phyloP scores from a whole-genome alignment of 345 rosid species.

The Hypericum perforatum region DNA sequence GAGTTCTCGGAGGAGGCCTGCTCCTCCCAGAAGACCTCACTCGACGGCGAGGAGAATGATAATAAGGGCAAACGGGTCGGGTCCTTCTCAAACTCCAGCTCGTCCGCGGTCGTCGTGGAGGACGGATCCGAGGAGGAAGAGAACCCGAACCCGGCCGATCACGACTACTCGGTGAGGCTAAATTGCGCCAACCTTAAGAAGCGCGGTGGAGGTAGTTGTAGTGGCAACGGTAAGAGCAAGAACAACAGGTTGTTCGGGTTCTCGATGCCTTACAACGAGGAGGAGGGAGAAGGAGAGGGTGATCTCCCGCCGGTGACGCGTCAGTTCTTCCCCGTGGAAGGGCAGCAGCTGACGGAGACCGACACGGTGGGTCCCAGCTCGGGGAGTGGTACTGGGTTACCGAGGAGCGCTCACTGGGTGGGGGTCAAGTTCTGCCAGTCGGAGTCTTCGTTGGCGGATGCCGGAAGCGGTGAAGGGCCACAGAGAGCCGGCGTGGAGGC shows the following conservation, averaged over 20 bases:
- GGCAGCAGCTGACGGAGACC: conserved; percentile 16
- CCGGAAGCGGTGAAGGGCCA: neutral
- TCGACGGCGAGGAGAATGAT: conserved; percentile 23
- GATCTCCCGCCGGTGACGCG: conserved; percentile 59
- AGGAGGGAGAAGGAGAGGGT: conserved; percentile 17
- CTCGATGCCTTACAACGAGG: conserved; percentile 13
- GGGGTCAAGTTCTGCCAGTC: conserved; percentile 60
- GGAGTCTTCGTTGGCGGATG: conserved; percentile 25
- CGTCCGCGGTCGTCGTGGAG: conserved; percentile 63
- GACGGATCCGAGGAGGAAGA: conserved; percentile 77
- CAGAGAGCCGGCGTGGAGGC: conserved; percentile 28
- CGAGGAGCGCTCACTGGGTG: conserved; percentile 57
- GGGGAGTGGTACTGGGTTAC: conserved; percentile 29
- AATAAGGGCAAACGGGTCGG: conserved; percentile 64
- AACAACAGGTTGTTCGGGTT: conserved; percentile 47
- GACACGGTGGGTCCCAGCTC: conserved; percentile 1
- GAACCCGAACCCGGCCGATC: neutral
- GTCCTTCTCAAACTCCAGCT: conserved; percentile 68
- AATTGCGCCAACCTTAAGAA: conserved; percentile 7
- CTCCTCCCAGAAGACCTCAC: conserved; percentile 33
- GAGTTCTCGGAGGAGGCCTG: conserved; percentile 27
- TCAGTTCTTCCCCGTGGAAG: conserved; percentile 65
- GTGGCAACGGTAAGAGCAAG: conserved; percentile 23
- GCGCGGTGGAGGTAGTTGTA: neutral
- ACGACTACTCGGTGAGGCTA: too few relatives aligned